Percentiles rank a stretch among this genome's conserved stretches.
Evolutionary conservation across 2,329 filamentous ascomycete species (phyloP).

Genomic region (Saccharata proteae): DNA sequence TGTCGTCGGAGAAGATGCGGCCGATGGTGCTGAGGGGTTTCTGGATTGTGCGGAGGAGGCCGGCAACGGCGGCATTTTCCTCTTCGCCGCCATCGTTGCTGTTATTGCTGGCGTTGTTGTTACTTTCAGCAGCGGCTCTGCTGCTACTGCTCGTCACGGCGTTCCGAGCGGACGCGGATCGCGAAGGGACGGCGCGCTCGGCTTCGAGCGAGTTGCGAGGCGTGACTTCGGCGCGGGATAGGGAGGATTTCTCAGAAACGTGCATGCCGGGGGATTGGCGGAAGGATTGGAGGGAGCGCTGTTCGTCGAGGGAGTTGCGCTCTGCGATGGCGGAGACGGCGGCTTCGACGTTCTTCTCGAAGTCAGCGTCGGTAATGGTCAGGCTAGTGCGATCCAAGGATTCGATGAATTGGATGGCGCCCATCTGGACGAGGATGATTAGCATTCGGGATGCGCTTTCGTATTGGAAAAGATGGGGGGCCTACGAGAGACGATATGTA

Average conservation of each 20-base stretch:
- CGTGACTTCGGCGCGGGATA: slow-evolving; percentile 45
- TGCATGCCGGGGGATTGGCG: slow-evolving; percentile 29
- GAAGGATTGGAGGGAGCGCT: slow-evolving; percentile 12
- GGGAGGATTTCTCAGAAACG: slow-evolving; percentile 37
- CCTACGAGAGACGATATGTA: slow-evolving; percentile 84
- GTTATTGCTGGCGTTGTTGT: slow-evolving; percentile 2
- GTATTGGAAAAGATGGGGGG: background rate
- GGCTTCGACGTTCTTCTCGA: slow-evolving; percentile 90
- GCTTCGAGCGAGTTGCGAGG: slow-evolving; percentile 48
- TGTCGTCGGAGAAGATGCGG: slow-evolving; percentile 77
- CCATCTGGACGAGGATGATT: slow-evolving; percentile 46
- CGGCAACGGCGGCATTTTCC: slow-evolving; percentile 62
- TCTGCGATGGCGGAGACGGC: slow-evolving; percentile 93
- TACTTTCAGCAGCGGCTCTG: slow-evolving; percentile 10
- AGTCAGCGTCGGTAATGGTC: slow-evolving; percentile 89
- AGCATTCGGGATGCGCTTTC: background rate
- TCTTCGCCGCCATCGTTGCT: slow-evolving; percentile 45
- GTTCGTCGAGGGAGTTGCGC: slow-evolving; percentile 51
- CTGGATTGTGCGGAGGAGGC: slow-evolving; percentile 81
- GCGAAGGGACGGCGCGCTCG: slow-evolving; percentile 45
- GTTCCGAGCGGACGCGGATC: slow-evolving; percentile 41
- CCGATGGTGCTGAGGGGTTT: slow-evolving; percentile 83
- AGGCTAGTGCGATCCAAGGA: slow-evolving; percentile 87
- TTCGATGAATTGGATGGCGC: slow-evolving; percentile 92
- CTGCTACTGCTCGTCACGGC: slow-evolving; percentile 39